These are phyloP conservation scores for Chytriomyces hyalinus DNA, from an alignment of 192 early-diverging fungal genomes.

Conservation along the genomic window DNA sequence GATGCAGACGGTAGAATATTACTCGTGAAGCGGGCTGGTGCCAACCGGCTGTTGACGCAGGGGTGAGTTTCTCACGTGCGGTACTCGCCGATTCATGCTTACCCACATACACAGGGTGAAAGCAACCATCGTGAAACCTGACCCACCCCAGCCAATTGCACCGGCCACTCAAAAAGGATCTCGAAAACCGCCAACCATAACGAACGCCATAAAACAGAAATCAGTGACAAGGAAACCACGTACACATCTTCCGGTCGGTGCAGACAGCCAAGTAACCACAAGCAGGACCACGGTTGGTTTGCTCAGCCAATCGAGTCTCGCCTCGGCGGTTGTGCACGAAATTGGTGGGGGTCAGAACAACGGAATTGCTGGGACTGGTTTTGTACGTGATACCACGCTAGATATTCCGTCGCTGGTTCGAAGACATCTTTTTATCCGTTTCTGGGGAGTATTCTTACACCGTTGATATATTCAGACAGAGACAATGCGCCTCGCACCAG, in stretches of 20 bases:
- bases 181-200: not conserved
- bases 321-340: not conserved
- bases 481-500: constrained; percentile 53
- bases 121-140: no score
- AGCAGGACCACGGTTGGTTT: constrained; percentile 16
- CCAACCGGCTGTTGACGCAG: constrained; percentile 28
- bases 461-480: constrained; percentile 39
- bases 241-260: not conserved
- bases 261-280: not conserved
- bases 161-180: not conserved
- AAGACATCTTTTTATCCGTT: constrained; percentile 9
- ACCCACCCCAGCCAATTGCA: no score
- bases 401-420: constrained; percentile 44
- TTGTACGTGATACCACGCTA: constrained; percentile 45
- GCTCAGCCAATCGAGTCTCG: constrained; percentile 9
- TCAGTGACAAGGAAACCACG: no score
- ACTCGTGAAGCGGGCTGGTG: constrained; percentile 31
- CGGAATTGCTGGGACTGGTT: constrained; percentile 22
- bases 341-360: not conserved
- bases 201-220: not conserved
- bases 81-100: no score
- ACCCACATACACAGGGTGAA: no score
- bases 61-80: constrained; percentile 20
- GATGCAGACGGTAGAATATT: constrained; percentile 47
- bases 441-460: not conserved